These are phyloP conservation scores for Blumeria graminis DNA, from an alignment of 2,329 filamentous ascomycete genomes.

Conservation along the genomic window DNA sequence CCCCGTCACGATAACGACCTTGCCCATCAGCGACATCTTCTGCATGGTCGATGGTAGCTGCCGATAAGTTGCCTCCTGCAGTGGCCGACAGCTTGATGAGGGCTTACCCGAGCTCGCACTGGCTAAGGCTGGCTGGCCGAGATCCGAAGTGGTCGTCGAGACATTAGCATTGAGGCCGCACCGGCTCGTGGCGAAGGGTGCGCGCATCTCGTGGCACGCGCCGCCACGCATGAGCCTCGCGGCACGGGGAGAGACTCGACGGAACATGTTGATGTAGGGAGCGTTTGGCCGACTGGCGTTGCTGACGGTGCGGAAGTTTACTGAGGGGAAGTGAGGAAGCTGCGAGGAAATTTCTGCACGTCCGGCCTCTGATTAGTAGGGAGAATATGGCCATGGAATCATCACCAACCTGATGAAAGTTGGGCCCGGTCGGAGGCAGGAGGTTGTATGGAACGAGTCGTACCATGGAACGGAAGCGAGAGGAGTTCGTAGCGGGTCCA, in stretches of 20 bases:
- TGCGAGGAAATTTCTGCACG: too few relatives aligned
- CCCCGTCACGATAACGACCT: constrained; percentile 51
- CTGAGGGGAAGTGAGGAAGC: too few relatives aligned
- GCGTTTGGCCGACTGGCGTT: too few relatives aligned
- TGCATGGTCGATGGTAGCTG: constrained; percentile 39
- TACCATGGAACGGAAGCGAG: too few relatives aligned
- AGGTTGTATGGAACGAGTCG: too few relatives aligned
- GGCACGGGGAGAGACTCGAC: not conserved
- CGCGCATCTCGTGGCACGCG: too few relatives aligned
- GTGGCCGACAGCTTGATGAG: constrained; percentile 16
- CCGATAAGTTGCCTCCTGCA: constrained; percentile 28
- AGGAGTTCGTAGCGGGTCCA: too few relatives aligned
- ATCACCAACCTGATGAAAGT: too few relatives aligned
- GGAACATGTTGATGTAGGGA: not conserved
- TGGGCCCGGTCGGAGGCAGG: too few relatives aligned
- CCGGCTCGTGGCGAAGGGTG: not conserved
- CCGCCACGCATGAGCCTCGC: not conserved
- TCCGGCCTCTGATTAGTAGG: too few relatives aligned
- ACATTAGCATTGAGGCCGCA: not conserved
- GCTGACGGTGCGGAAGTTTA: too few relatives aligned
- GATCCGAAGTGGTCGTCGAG: not conserved
- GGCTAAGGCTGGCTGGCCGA: not conserved
- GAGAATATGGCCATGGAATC: too few relatives aligned
- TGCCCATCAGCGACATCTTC: constrained; percentile 44
- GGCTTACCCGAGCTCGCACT: not conserved